A percentile compares a stretch with the other conserved stretches of the same genome.
Conservation (phyloP, 768 basidiomycete species). For the Hericium erinaceus region DNA sequence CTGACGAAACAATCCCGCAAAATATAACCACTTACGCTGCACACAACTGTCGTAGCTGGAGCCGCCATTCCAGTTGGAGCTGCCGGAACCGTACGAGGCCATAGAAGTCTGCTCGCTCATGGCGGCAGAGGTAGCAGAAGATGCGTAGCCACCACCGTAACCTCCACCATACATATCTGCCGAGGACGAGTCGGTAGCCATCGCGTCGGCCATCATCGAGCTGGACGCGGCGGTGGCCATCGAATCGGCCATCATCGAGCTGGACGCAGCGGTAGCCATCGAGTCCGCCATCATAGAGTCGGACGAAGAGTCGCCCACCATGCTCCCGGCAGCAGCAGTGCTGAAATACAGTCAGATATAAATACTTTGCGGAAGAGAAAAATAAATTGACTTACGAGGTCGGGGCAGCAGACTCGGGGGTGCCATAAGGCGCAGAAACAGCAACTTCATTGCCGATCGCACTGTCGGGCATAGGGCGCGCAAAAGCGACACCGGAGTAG, state of each 20-base stretch:
- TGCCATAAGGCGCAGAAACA: neutral
- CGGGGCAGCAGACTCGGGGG: neutral
- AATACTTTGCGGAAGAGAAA: neutral
- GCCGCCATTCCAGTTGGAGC: slow-evolving; percentile 43
- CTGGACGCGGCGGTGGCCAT: slow-evolving; percentile 10
- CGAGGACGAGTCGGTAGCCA: neutral
- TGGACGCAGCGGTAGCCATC: neutral
- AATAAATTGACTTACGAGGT: neutral
- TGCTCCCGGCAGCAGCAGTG: neutral
- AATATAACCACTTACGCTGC: slow-evolving; percentile 39
- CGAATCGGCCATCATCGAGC: neutral
- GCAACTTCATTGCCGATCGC: slow-evolving; percentile 19
- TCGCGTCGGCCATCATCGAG: neutral
- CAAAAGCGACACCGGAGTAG: slow-evolving; percentile 41
- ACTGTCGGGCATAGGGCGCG: slow-evolving; percentile 36
- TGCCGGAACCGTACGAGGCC: slow-evolving; percentile 56
- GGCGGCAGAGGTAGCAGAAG: slow-evolving; percentile 3
- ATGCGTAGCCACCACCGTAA: slow-evolving; percentile 15
- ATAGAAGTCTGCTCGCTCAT: slow-evolving; percentile 23
- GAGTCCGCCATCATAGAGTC: neutral
- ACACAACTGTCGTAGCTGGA: slow-evolving; percentile 60
- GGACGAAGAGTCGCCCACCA: neutral
- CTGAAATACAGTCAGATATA: neutral
- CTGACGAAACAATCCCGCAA: slow-evolving; percentile 1
- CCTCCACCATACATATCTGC: slow-evolving; percentile 11